Evolutionary conservation across 2,329 filamentous ascomycete genomes (phyloP), one percentile per base, ranked within the genome.

Genomic region (Sclerotinia trifoliorum): DNA sequence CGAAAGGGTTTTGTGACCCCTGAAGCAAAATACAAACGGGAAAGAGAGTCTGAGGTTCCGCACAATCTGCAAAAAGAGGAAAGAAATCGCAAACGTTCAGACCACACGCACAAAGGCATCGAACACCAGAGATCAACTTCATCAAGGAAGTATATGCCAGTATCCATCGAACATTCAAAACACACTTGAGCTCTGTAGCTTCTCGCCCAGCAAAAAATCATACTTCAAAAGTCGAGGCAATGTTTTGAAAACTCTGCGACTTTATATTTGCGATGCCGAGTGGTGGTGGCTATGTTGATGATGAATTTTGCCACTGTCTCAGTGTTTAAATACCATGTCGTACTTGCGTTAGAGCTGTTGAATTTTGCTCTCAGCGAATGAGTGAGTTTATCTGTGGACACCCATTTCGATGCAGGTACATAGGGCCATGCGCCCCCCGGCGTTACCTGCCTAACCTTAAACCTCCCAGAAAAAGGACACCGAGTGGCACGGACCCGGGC

Each of bases 1-100:
- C 64, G 68, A 6, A 35, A 39, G 26, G 70, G 39, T 1, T 71
- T 69, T 39, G 55, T 71, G 26, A 68, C 71, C 19, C 60, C 67
- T 5, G 71, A 73, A 26, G 65, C 68, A 69, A 51, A 56, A 42
- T 13, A 3, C 21, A 70, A 57, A 61, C 48, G 44, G 15, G 65
- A 62, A 35, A 58, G 46, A 32, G 66, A 62, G 6, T 65, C 66
- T 42, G 21, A 51, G 66, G 15, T 39, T 15, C 19, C 5, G 8
- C 7, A 68, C 24, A 35, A 70, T 56, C 21, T 70, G 29, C 29
- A 49, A 13, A 68, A 66, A 35, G 61, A 71, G 46, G 65, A 69
- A n/a, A 49, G 65, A 56, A 39, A 68, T 11, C 62, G 57, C 24
- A 65, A 35, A 62, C 67, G 51, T 21, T 42, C 44, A 15, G 39